Percentiles rank a stretch among this genome's conserved stretches.
Evolutionary conservation across 139 green algal species (phyloP).

Genomic region (Tetradesmus lagerheimii): DNA sequence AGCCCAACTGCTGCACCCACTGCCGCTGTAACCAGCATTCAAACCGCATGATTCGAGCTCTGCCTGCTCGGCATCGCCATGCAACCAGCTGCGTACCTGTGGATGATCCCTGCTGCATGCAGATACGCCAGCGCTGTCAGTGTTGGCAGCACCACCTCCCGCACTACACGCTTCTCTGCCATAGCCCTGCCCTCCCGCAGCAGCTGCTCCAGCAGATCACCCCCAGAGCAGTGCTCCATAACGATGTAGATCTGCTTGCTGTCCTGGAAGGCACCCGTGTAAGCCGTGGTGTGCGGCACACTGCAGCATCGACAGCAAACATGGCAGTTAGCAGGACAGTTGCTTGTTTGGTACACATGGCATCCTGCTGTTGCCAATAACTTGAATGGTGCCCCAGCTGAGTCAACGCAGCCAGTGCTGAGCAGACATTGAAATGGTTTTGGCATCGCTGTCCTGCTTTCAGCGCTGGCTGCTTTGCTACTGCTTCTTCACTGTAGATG

Average conservation of each 20-base stretch:
- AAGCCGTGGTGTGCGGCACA: slow-evolving; percentile 65
- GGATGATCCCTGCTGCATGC: slow-evolving; percentile 75
- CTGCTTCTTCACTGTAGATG: neutral
- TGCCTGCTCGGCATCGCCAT: neutral
- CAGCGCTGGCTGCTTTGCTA: neutral
- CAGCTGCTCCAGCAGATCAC: slow-evolving; percentile 79
- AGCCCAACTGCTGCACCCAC: neutral
- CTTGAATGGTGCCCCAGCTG: too few species aligned
- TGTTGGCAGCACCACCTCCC: slow-evolving; percentile 63
- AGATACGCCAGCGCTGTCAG: slow-evolving; percentile 65
- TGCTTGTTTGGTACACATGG: neutral
- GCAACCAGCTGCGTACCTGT: slow-evolving; percentile 48
- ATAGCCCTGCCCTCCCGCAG: slow-evolving; percentile 72
- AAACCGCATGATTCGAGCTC: too few species aligned
- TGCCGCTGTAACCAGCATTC: neutral
- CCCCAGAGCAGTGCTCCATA: slow-evolving; percentile 79
- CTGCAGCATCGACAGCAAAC: slow-evolving; percentile 59
- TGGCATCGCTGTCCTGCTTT: neutral
- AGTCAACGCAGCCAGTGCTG: too few species aligned
- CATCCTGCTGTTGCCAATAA: neutral
- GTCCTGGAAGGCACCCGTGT: slow-evolving; percentile 76
- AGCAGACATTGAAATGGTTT: too few species aligned
- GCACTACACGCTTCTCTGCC: slow-evolving; percentile 62
- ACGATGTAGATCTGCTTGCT: slow-evolving; percentile 74
- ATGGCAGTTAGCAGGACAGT: neutral